phyloP scores from a whole-genome alignment of 2,329 filamentous ascomycete genomes.

The Tolypocladium guangdongense region DNA sequence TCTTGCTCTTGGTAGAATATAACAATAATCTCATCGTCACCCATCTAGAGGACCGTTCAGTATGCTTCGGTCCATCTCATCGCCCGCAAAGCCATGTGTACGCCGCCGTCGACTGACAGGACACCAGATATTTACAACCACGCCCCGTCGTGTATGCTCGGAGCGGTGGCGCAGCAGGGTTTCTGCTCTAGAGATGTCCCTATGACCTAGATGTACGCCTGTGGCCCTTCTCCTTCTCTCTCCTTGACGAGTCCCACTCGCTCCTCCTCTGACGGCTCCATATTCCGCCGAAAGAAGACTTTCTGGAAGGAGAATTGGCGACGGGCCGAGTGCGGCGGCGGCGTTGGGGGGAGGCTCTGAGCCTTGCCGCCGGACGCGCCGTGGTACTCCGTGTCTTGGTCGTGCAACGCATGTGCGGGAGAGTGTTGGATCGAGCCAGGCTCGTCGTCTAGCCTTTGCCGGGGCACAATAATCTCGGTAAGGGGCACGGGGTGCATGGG shows the following conservation, averaged over 20 bases:
- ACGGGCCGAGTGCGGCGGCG: conserved; percentile 50
- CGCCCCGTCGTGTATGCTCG: neutral
- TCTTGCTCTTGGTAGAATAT: neutral
- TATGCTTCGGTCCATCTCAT: neutral
- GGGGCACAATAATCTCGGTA: conserved; percentile 46
- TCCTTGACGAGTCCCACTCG: conserved; percentile 71
- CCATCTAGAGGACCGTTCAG: neutral
- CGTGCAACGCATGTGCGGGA: conserved; percentile 35
- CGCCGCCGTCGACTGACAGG: neutral
- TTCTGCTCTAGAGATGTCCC: neutral
- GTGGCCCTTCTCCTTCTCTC: neutral
- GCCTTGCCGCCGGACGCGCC: conserved; percentile 33
- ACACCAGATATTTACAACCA: neutral
- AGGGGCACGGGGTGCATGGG: conserved; percentile 52
- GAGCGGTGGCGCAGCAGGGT: neutral
- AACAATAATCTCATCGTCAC: neutral
- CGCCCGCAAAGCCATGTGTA: neutral
- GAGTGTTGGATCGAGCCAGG: conserved; percentile 26
- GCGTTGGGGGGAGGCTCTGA: conserved; percentile 40
- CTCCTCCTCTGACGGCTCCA: conserved; percentile 67
- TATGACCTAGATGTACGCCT: neutral
- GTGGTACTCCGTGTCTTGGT: conserved; percentile 34
- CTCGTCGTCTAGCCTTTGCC: conserved; percentile 33
- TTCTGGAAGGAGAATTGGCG: conserved; percentile 91
- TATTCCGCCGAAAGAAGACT: conserved; percentile 56